Conservation (phyloP, 495 filamentous ascomycete genomes). For the Friedmanniomyces simplex region DNA sequence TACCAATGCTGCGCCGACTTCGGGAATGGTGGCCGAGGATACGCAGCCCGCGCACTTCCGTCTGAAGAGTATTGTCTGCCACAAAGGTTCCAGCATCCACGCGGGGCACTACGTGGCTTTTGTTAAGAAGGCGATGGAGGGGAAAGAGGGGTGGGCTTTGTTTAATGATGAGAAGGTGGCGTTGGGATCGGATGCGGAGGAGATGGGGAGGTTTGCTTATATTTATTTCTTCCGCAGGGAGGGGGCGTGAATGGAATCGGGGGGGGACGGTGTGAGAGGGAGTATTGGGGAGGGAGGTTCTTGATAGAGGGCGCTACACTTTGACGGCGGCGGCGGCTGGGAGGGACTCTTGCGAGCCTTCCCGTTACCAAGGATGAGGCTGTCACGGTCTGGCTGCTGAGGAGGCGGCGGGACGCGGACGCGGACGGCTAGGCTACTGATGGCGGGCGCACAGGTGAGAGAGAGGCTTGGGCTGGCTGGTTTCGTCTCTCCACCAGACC, state of each 20-base stretch:
- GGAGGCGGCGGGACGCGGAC: too few species aligned
- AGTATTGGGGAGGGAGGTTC: too few species aligned
- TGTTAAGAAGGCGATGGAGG: constrained; percentile 55
- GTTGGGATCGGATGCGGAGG: constrained; percentile 72
- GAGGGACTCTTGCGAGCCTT: too few species aligned
- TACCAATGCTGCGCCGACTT: constrained; percentile 11
- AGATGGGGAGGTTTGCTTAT: constrained; percentile 98
- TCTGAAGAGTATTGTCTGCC: constrained; percentile 85
- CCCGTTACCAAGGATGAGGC: too few species aligned
- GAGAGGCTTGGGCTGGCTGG: too few species aligned
- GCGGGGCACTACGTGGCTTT: constrained; percentile 98
- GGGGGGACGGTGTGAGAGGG: background rate
- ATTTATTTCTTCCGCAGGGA: constrained; percentile 76
- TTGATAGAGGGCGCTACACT: too few species aligned
- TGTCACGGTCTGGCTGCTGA: too few species aligned
- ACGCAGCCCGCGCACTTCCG: constrained; percentile 65
- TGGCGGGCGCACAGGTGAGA: too few species aligned
- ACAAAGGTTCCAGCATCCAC: constrained; percentile 90
- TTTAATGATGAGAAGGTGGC: constrained; percentile 99
- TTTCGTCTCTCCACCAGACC: too few species aligned
- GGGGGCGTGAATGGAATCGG: background rate
- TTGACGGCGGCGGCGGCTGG: too few species aligned
- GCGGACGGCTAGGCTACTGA: too few species aligned
- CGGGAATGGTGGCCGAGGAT: constrained; percentile 15
- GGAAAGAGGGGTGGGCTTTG: constrained; percentile 60